Base-by-base conservation (phyloP, 345 rosid genomes). In the Eucalyptus albens region DNA sequence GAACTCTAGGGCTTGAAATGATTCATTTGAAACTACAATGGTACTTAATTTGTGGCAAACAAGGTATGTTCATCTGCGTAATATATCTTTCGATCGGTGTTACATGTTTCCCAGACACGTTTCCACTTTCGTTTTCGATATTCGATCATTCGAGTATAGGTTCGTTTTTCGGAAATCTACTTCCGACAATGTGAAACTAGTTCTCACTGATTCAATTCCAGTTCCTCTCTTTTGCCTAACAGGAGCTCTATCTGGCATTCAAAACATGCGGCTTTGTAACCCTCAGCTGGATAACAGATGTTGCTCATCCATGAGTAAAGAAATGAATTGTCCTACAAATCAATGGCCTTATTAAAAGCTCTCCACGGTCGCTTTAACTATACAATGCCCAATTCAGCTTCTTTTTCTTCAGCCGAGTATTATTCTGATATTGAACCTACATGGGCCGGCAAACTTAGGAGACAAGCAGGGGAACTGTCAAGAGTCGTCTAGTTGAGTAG, bases 401-500 rank as follows among this genome's bases (percentile, higher is more conserved):
- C 31, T 60, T 60, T 27, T 60, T 60, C 31, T 60, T 27, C 16
- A 27, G 69, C 8, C 31, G 16, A 60, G 6, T 27, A 60, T 27
- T 60, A 27, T 27, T 60, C 69, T 60, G 69, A 14, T 60, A 60
- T 26, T 6, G 69, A 60, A 60, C 69, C 16, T 60, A 60, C n/a
- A 27, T 92, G 92, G 37, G 95, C 95, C 8, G 96, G 96, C 49
- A 95, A 94, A 89, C 97, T 95, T 89, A 95, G 90, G 97, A 94
- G 88, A 89, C 96, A 51, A 94, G 96, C 94, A 94, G 93, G 91
- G 94, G 93, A 90, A 90, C 92, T n/a, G 92, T 94, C 33, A 90
- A 93, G 67, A 91, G 94, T 86, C 89, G 92, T 87, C 93, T 94
- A 88, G 94, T 92, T 87, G 94, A 93, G 16, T 95, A 95, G 94